phyloP scores from a whole-genome alignment of 108 stramenopile species.

The Cylindrotheca closterium region DNA sequence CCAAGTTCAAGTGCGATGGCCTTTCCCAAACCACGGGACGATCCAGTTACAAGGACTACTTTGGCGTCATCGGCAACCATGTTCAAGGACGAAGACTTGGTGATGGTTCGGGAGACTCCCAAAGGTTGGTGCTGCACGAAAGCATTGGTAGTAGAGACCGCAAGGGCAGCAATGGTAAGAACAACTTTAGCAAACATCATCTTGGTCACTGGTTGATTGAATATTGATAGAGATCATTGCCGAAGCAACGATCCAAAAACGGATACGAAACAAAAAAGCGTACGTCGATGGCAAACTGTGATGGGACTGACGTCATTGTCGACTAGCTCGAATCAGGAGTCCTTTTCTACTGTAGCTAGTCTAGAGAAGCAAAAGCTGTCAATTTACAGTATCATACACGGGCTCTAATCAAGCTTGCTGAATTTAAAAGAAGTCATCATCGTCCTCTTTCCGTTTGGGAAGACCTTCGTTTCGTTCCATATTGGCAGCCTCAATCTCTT shows the following conservation, averaged over 20 bases:
- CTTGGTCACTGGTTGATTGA: no score
- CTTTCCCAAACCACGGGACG: constrained; percentile 91
- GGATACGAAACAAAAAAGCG: neutral
- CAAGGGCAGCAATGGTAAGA: constrained; percentile 10
- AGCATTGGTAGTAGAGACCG: constrained; percentile 15
- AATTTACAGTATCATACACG: no score
- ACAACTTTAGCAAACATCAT: constrained; percentile 4
- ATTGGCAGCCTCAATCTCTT: neutral
- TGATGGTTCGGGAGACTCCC: neutral
- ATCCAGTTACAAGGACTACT: constrained; percentile 90
- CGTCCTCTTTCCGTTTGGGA: neutral
- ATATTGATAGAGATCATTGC: constrained; percentile 41
- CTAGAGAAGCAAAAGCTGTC: no score
- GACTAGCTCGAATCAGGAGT: no score
- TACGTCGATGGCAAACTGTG: neutral
- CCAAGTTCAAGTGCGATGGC: constrained; percentile 93
- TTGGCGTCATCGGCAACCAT: constrained; percentile 88
- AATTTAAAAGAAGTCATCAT: no score
- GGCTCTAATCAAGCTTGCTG: no score
- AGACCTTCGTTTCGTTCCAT: neutral
- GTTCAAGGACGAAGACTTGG: constrained; percentile 32
- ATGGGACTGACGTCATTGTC: no score
- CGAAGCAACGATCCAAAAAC: constrained; percentile 15
- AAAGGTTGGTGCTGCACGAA: constrained; percentile 20
- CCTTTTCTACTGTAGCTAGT: no score